A percentile compares a stretch with the other conserved stretches of the same genome.
These are phyloP conservation scores for Carpinus fangiana DNA, from an alignment of 306 rosid species.

Conservation along the genomic window DNA sequence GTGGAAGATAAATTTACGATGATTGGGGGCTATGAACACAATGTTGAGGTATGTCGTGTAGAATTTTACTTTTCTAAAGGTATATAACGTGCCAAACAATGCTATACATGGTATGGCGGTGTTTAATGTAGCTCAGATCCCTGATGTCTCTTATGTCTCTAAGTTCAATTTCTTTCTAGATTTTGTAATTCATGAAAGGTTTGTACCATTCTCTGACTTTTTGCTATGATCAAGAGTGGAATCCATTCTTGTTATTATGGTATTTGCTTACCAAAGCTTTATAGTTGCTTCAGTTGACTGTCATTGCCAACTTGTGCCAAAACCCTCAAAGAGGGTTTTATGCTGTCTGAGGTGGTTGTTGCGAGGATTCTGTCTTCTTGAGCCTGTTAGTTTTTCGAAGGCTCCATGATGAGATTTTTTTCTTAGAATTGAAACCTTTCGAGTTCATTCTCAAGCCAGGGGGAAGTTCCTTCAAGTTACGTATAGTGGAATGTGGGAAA, in stretches of 20 bases:
- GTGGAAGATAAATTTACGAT: constrained; percentile 85
- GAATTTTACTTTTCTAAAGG: constrained; percentile 20
- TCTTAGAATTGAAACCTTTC: no score
- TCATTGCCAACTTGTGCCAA: background rate
- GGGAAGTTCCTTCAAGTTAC: no score
- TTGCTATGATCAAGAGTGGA: background rate
- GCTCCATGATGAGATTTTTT: no score
- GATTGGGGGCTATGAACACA: constrained; percentile 75
- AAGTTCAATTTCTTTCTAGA: constrained; percentile 3
- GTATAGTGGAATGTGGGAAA: no score
- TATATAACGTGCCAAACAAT: constrained; percentile 7
- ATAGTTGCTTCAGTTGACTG: background rate
- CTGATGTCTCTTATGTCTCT: constrained; percentile 9
- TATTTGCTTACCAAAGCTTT: background rate
- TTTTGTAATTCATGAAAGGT: background rate
- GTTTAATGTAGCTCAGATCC: constrained; percentile 9
- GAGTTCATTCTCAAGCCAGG: no score
- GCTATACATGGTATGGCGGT: constrained; percentile 5
- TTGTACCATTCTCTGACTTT: background rate
- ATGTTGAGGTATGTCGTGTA: constrained; percentile 67
- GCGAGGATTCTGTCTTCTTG: no score
- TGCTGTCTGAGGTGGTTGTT: background rate
- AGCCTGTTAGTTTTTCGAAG: no score
- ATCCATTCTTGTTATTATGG: background rate
- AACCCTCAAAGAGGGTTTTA: background rate